A percentile compares a stretch with the other conserved stretches of the same genome.
Conservation (phyloP, 257 asterid genomes). For the Anisodus acutangulus region DNA sequence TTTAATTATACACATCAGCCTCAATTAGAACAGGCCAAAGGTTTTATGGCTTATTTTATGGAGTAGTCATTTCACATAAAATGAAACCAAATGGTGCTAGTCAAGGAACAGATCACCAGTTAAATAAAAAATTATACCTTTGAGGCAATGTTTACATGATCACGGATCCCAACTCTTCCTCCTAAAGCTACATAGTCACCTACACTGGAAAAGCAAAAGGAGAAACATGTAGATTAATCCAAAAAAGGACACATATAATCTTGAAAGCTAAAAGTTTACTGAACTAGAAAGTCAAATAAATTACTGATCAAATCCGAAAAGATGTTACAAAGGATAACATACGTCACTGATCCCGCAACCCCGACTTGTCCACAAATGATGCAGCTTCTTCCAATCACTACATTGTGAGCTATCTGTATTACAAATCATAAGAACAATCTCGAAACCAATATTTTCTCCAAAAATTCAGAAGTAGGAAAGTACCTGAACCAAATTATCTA, state of each 20-base stretch:
- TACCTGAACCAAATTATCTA: constrained; percentile 96
- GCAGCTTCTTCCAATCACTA: constrained; percentile 70
- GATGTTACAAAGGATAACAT: constrained; percentile 32
- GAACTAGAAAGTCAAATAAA: constrained; percentile 32
- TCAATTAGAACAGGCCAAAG: too few species aligned
- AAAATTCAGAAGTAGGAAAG: constrained; percentile 20
- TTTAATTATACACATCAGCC: too few species aligned
- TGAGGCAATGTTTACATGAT: constrained; percentile 74
- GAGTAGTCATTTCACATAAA: not conserved
- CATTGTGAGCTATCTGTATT: constrained; percentile 91
- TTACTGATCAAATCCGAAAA: not conserved
- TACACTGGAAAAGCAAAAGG: constrained; percentile 49
- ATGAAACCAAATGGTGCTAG: not conserved
- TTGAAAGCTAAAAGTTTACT: constrained; percentile 29
- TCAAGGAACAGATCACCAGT: constrained; percentile 15
- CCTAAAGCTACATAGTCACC: constrained; percentile 84
- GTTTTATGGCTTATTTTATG: not conserved
- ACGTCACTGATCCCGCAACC: constrained; percentile 92
- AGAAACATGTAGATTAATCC: constrained; percentile 21
- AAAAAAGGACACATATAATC: constrained; percentile 21
- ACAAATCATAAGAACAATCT: constrained; percentile 33
- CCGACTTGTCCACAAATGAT: constrained; percentile 93
- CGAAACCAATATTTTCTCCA: not conserved
- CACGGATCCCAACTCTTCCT: constrained; percentile 76
- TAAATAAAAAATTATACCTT: constrained; percentile 49